Conservation (phyloP, 1,284 basidiomycete genomes). For the Microbotryum lychnidis-dioicae region DNA sequence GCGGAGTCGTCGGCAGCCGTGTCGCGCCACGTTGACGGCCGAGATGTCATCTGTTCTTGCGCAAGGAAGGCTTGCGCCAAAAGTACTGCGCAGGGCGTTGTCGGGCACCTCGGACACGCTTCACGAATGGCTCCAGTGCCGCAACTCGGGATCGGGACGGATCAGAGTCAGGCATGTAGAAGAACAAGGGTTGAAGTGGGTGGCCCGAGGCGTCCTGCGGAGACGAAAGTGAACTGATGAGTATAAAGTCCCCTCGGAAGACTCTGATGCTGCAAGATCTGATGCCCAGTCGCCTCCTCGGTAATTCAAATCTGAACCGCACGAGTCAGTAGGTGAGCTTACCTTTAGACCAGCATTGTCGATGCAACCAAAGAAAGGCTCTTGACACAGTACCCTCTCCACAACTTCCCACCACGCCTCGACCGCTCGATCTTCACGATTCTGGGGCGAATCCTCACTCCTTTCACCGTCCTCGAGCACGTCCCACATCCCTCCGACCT, state of each 20-base stretch:
- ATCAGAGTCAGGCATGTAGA: slow-evolving; percentile 27
- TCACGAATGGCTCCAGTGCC: slow-evolving; percentile 30
- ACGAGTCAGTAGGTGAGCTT: neutral
- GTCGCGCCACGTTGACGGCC: too few species aligned
- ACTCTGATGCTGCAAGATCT: too few species aligned
- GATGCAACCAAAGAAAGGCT: slow-evolving; percentile 28
- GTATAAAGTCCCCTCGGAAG: too few species aligned
- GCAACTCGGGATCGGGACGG: slow-evolving; percentile 20
- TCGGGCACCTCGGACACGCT: slow-evolving; percentile 26
- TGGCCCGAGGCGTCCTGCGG: slow-evolving; percentile 26
- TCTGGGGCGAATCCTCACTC: neutral
- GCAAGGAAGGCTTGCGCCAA: slow-evolving; percentile 21
- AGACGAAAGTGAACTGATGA: neutral
- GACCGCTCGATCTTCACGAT: slow-evolving; percentile 16
- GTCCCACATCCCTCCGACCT: slow-evolving; percentile 21
- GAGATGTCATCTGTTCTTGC: slow-evolving; percentile 12
- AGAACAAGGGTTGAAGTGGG: slow-evolving; percentile 20
- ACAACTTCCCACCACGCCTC: slow-evolving; percentile 22
- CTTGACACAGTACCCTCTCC: slow-evolving; percentile 9
- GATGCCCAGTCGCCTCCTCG: too few species aligned
- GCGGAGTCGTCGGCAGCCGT: too few species aligned
- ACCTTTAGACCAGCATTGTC: slow-evolving; percentile 27
- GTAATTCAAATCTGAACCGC: neutral
- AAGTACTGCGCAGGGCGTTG: slow-evolving; percentile 20
- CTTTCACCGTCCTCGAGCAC: slow-evolving; percentile 11